Evolutionary conservation across 2,329 filamentous ascomycete genomes (phyloP), one percentile per base, ranked within the genome.

Genomic region (Lasiodiplodia gonubiensis): DNA sequence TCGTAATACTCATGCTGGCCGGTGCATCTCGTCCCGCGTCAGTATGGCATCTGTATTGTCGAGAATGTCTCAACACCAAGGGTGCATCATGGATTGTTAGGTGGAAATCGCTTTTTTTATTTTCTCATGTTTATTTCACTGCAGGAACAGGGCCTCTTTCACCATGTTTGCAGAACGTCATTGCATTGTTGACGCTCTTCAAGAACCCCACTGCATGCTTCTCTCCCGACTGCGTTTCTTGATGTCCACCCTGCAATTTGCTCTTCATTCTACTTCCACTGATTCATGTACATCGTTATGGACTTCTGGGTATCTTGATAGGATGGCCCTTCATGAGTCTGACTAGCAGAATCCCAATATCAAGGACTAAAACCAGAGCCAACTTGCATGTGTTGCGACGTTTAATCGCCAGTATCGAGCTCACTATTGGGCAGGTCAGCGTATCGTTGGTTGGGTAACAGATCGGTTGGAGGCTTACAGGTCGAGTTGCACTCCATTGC

Each of bases 401-500:
- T 46, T 68, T 63, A 69, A 49, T 69, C 68, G 54, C 68, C 68
- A 14, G 68, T 69, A 54, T 69, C 68, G 30, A 69, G 66, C 52
- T 69, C 68, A n/a, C 66, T 61, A 23, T 27, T 16, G n/a, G 14
- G n/a, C 4, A 25, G 10, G 48, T 68, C 35, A 57, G 37, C 49
- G 27, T 27, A 25, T n/a, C 14, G 3, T 27, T 1, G 18, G 4
- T 3, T 10, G 11, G 37, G 4, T 49, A n/a, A 30, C 6, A 18
- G 25, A 1, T 4, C 7, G 21, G 10, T 30, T 11, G 27, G 23
- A 11, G 33, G 48, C 66, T 67, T 78, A 77, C 75, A 85, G 72
- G 75, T 85, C 83, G 72, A 85, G 75, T 75, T 85, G 83, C 75
- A 97, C 93, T 11, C 94, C 94, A 80, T 95, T 95, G 73, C 90